Evolutionary conservation across 371 early-diverging fungal genomes (phyloP), one percentile per base, ranked within the genome.

Genomic region (Actinomortierella ambigua): DNA sequence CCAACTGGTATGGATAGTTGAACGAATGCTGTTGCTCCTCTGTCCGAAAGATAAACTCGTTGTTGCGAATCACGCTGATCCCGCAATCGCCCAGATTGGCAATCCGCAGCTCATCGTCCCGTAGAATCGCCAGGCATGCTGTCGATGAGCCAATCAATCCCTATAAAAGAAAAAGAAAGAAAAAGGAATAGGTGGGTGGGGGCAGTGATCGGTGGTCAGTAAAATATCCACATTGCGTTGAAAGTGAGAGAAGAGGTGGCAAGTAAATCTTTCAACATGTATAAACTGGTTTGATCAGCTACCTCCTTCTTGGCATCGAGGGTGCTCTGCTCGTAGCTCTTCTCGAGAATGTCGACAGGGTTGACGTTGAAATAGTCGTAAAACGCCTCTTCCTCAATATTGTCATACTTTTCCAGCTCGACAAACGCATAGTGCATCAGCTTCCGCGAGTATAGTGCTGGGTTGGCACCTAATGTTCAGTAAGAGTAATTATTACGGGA

Each of bases 41-140:
- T 28, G 91, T 95, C 39, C 96, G 88, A 71, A 97, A 97, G 8
- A 95, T 82, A 68, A 92, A 85, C 55, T 91, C 89, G 53, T 90
- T 89, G 55, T 89, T 84, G 18, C 98, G 91, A 55, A 97, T 90
- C 8, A 98, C 82, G 34, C 90, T 83, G 44, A 97, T 81, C 0
- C 95, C 95, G 65, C 95, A 95, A 75, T 98, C 98, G 27, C 98
- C 98, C 46, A 98, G 81, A 59, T 96, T 96, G 15, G 95, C 92
- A 42, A 98, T 88, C 1, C 95, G 85, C 28, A 98, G 79, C 77
- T 96, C 95, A 61, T 97, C 94, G 62, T 92, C 88, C 40, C 95
- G 84, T 57, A 97, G 78, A 8, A 98, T 78, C 8, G 90, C 95
- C 40, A 96, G 70, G 63, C 93, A 87, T 1, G 95, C 96, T 9